Conservation (phyloP, 2,329 filamentous ascomycete genomes). For the Epichloe sp. region DNA sequence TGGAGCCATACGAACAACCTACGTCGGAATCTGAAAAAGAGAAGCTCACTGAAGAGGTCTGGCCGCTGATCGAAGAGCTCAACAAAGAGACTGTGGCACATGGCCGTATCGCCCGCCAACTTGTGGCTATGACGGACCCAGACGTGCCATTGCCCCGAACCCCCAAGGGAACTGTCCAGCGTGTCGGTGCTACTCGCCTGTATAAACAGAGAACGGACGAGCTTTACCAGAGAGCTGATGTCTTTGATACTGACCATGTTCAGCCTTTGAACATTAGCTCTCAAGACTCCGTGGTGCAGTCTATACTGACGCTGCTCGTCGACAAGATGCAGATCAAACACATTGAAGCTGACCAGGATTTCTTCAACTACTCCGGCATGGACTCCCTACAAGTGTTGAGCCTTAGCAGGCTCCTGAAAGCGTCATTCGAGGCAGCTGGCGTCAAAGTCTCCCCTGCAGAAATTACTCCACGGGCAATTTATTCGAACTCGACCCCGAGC, state of each 20-base stretch:
- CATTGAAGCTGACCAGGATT: conserved; percentile 17
- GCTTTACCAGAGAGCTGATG: conserved; percentile 21
- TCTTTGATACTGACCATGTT: not conserved
- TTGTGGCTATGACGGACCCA: conserved; percentile 25
- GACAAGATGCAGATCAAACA: conserved; percentile 7
- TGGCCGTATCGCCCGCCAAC: conserved; percentile 28
- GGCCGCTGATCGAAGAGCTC: conserved; percentile 28
- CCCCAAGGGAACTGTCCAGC: conserved; percentile 33
- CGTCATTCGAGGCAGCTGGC: conserved; percentile 10
- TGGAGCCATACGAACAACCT: conserved; percentile 28
- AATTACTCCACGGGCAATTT: conserved; percentile 15
- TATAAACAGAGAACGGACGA: conserved; percentile 31
- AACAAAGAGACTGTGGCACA: conserved; percentile 32
- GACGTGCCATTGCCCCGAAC: conserved; percentile 30
- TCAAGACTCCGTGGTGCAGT: conserved; percentile 11
- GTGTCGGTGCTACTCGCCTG: conserved; percentile 22
- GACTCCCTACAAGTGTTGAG: conserved; percentile 27
- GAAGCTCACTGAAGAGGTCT: conserved; percentile 28
- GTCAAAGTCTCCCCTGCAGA: conserved; percentile 3
- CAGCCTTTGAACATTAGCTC: conserved; percentile 11
- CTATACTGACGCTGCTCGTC: conserved; percentile 10
- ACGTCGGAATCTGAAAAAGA: conserved; percentile 9
- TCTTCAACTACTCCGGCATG: conserved; percentile 24
- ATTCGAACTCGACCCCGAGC: conserved; percentile 16
- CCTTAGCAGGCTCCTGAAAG: conserved; percentile 9